Conservation (phyloP, 2,329 filamentous ascomycete species). For the Raffaelea ambrosiae region DNA sequence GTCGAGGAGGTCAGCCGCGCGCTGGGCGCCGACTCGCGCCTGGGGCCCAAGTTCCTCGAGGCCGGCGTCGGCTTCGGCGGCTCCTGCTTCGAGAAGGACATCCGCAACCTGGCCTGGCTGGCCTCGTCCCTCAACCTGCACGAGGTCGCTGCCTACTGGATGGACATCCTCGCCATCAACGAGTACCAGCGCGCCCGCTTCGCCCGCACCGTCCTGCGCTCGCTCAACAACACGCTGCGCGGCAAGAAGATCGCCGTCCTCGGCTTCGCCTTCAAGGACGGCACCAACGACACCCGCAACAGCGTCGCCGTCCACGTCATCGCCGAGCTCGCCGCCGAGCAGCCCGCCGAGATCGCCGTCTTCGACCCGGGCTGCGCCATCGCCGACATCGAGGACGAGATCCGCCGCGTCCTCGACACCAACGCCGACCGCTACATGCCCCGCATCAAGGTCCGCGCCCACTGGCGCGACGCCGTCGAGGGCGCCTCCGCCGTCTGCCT, state of each 20-base stretch:
- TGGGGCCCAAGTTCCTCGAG: constrained; percentile 2
- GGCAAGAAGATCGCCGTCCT: constrained; percentile 5
- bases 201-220: constrained; percentile 1
- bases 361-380: constrained; percentile 3
- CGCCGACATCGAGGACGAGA: constrained; percentile 2
- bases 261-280: constrained; percentile 5
- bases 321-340: constrained; percentile 1
- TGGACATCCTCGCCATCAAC: constrained; percentile 1
- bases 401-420: background rate
- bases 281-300: constrained; percentile 6
- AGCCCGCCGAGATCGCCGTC: constrained; percentile 1
- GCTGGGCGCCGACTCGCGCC: constrained; percentile 4
- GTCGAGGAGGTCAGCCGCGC: constrained; percentile 2
- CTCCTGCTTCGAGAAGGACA: constrained; percentile 6
- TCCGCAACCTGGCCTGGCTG: constrained; percentile 2
- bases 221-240: constrained; percentile 1
- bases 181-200: constrained; percentile 2
- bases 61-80: constrained; percentile 5
- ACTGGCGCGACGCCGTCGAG: constrained; percentile 1
- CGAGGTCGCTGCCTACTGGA: constrained; percentile 3
- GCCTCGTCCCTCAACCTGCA: constrained; percentile 1
- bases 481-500: constrained; percentile 2
- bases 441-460: background rate
- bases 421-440: background rate
- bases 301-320: constrained; percentile 5